Conservation (phyloP, 306 rosid genomes). For the Alnus rubra region DNA sequence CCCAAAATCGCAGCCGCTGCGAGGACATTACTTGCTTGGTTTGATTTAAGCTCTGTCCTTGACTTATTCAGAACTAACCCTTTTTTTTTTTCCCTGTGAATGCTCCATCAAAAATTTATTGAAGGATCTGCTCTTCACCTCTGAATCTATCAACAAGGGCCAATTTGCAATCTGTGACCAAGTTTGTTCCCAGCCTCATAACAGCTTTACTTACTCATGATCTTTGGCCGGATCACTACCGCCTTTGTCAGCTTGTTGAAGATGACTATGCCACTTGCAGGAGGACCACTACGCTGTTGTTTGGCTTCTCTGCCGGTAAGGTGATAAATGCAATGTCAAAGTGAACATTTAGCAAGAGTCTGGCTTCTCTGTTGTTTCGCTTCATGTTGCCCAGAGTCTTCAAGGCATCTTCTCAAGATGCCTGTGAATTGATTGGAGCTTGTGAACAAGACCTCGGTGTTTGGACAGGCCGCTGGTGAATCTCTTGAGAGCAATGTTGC, state of each 20-base stretch:
- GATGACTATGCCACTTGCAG: constrained; percentile 12
- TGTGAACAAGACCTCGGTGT: neutral
- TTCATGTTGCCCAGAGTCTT: constrained; percentile 15
- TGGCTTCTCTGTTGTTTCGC: neutral
- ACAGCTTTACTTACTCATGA: neutral
- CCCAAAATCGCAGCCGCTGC: too few relatives aligned
- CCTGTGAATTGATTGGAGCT: constrained; percentile 22
- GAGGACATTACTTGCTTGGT: neutral
- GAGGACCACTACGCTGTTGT: constrained; percentile 2
- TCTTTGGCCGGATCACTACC: constrained; percentile 12
- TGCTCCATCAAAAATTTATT: neutral
- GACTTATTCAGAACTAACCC: neutral
- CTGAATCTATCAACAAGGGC: neutral
- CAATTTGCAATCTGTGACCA: neutral
- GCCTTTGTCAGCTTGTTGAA: constrained; percentile 21
- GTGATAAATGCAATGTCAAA: constrained; percentile 17
- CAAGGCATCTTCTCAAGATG: constrained; percentile 17
- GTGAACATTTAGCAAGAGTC: constrained; percentile 19
- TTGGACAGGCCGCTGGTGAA: neutral
- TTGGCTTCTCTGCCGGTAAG: constrained; percentile 15
- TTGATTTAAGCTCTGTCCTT: neutral
- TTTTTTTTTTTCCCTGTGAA: neutral
- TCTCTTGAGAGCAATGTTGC: neutral
- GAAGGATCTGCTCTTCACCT: neutral
- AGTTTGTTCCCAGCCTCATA: constrained; percentile 20